A percentile compares a stretch with the other conserved stretches of the same genome.
Evolutionary conservation across 306 rosid species (phyloP).

Genomic region (Trichosanthes truncata): DNA sequence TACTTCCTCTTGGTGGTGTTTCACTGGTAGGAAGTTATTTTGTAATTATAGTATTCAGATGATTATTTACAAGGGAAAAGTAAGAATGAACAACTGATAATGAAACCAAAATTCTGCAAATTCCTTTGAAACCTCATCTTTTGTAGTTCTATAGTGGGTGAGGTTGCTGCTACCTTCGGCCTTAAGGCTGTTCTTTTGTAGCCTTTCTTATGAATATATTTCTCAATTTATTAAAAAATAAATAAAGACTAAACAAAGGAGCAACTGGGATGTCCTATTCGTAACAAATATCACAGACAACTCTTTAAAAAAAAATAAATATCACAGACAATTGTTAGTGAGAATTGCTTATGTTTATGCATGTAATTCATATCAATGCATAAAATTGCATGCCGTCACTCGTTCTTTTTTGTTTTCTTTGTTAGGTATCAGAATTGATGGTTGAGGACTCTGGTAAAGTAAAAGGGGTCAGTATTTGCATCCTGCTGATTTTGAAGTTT

Average conservation of each 20-base stretch:
- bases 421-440: conserved; percentile 64
- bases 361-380: not conserved
- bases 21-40: not conserved
- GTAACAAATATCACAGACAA: not conserved
- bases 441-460: conserved; percentile 54
- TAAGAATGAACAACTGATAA: not conserved
- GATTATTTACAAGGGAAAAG: not conserved
- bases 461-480: conserved; percentile 66
- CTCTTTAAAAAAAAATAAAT: not conserved
- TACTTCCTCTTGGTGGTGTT: not conserved
- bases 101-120: not conserved
- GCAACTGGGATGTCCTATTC: not conserved
- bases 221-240: not conserved
- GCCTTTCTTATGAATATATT: not conserved
- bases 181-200: not conserved
- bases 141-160: not conserved
- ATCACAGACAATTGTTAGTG: not conserved
- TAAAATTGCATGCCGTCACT: conserved; percentile 5
- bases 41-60: not conserved
- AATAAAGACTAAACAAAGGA: not conserved
- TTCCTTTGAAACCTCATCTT: not conserved
- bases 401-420: conserved; percentile 4
- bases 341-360: not conserved
- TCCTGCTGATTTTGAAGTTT: conserved; percentile 25
- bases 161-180: not conserved